Base-by-base conservation (phyloP, 495 filamentous ascomycete species). In the Xylaria flabelliformis region DNA sequence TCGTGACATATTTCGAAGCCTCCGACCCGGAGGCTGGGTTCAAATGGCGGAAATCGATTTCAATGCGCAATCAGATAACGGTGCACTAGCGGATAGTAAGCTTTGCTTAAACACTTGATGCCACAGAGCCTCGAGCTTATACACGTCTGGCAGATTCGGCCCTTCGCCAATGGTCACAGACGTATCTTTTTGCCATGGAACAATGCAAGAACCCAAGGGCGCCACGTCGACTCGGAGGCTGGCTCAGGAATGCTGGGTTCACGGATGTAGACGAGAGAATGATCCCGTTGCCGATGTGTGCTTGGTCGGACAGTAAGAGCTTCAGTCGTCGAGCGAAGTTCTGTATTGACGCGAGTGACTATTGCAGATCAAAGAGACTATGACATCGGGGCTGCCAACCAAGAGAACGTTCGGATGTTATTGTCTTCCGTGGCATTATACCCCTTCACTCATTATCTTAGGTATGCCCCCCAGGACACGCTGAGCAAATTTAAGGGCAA, bases 11-110 rank as follows among this genome's bases (percentile, higher is more conserved):
- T 76, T 85, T 46, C 83, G 87, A 56, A 81, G 86, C 17, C 84
- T 86, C 68, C 82, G 84, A 19, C 82, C 82, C 7, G 85, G 91
- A 32, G 94, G 96, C 21, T 98, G 95, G 95, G 87, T 94, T 64
- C 96, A 99, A 78, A 91, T 98, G 88, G 87, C 92, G 34, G 96
- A 99, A 78, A 88, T 94, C 72, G 94, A 97, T 75, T 91, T 90
- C 80, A 94, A 93, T 73, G 89, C 93, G 39, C 95, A 98, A 78
- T 97, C 94, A 2, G 92, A 97, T 75, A 97, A 94, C 74, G 96
- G 96, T 34, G 90, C 89, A 9, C 86, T 98, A 72, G 91, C 88
- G 15, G 86, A 90, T 17, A 81, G 86, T 86, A 74, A 78, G 83
- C 77, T 42, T 48, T 59, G 39, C 1, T 61, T 8, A 26, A 26